Evolutionary conservation across 345 rosid species (phyloP).

Genomic region (Firmiana major): DNA sequence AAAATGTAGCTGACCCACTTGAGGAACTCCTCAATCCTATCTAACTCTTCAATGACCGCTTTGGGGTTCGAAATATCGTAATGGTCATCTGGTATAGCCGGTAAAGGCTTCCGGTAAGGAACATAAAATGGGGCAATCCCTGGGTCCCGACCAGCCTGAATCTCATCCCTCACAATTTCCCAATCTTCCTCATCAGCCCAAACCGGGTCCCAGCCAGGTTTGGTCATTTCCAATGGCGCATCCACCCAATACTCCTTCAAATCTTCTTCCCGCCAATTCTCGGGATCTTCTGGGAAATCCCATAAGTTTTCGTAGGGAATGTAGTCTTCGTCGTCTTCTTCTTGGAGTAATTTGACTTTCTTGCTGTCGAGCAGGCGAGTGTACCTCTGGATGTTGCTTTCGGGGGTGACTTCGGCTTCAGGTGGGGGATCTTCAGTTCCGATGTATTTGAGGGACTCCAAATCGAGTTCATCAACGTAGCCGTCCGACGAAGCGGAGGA

Average conservation of each 20-base stretch:
- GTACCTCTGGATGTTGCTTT: slow-evolving; percentile 33
- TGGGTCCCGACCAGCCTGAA: slow-evolving; percentile 55
- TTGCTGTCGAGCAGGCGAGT: slow-evolving; percentile 35
- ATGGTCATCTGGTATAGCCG: slow-evolving; percentile 52
- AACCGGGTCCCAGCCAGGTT: slow-evolving; percentile 93
- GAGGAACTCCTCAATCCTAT: slow-evolving; percentile 89
- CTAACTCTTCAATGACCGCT: slow-evolving; percentile 78
- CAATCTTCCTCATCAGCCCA: slow-evolving; percentile 80
- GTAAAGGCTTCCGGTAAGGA: slow-evolving; percentile 81
- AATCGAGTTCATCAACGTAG: slow-evolving; percentile 16
- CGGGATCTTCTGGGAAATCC: slow-evolving; percentile 71
- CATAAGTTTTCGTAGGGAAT: slow-evolving; percentile 40
- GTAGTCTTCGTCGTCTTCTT: slow-evolving; percentile 43
- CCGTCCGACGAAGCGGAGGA: slow-evolving; percentile 36
- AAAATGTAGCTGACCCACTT: slow-evolving; percentile 95
- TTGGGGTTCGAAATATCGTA: slow-evolving; percentile 56
- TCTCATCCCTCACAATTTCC: slow-evolving; percentile 53
- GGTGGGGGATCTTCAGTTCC: slow-evolving; percentile 41
- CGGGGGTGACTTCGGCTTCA: slow-evolving; percentile 38
- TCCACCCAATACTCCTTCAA: slow-evolving; percentile 83
- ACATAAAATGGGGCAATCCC: slow-evolving; percentile 78
- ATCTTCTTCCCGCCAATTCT: slow-evolving; percentile 81
- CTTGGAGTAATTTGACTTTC: slow-evolving; percentile 32
- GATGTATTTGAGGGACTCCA: slow-evolving; percentile 22
- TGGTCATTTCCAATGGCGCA: slow-evolving; percentile 48